Evolutionary conservation across 1,284 basidiomycete species (phyloP), one percentile per base, ranked within the genome.

Genomic region (Austroboletus rostrupii): DNA sequence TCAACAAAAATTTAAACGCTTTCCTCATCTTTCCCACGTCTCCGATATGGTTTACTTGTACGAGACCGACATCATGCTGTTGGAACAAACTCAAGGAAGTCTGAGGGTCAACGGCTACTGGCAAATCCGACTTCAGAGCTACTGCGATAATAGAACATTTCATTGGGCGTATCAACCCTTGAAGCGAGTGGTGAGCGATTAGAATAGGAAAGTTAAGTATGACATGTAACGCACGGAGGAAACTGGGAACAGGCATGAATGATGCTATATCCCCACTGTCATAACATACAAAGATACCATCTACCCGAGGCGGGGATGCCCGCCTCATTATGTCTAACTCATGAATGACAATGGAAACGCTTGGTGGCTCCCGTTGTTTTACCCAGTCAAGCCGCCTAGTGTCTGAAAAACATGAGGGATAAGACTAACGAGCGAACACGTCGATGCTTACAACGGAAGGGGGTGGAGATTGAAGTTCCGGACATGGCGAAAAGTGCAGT

Each of bases 281-380:
- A 65, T 89, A 91, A 59, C 88, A 90, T 40, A 91, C 74, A 38
- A 90, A 74, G 20, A 84, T 74, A 8, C 83, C 88, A 60, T 89
- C 80, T 47, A 87, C 72, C n/a, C 69, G 67, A 20, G 82, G 80
- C 14, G 79, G 74, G 9, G 72, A 74, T 42, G 77, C 72, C 28
- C 73, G 65, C 33, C 53, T 66, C 31, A 58, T 64, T 43, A 70
- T 64, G 32, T 66, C 65, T 36, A 66, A 36, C 46, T 66, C 65
- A 47, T 69, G 65, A 16, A 70, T 60, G 21, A 64, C 58, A 14
- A 66, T 60, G 16, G 56, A 64, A 53, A 68, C 55, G 28, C 47
- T 56, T 23, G 67, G 54, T 21, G 61, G 54, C 31, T 69, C 65
- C 23, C 60, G 55, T 47, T 67, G 67, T 43, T 65, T 60, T 29